phyloP scores from a whole-genome alignment of 306 rosid genomes.

The Vicia sativa region DNA sequence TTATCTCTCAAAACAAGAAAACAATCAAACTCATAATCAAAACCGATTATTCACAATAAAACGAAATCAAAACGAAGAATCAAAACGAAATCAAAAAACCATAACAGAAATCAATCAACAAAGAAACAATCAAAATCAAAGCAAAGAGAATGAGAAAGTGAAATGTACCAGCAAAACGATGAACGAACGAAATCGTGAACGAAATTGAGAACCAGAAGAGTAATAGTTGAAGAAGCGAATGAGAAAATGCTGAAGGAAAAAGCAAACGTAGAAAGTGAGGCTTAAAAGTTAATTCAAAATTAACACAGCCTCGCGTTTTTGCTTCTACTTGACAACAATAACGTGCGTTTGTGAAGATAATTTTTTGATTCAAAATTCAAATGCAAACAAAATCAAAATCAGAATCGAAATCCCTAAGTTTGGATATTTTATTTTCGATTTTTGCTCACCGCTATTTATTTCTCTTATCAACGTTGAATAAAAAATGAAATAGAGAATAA shows the following conservation, averaged over 20 bases:
- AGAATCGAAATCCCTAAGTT: conserved; percentile 43
- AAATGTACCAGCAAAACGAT: conserved; percentile 44
- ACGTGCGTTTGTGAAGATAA: conserved; percentile 7
- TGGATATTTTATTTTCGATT: neutral
- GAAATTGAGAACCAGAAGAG: conserved; percentile 19
- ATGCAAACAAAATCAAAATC: conserved; percentile 33
- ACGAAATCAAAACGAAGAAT: neutral
- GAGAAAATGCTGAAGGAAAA: conserved; percentile 33
- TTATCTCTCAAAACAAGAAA: conserved; percentile 13
- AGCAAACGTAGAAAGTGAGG: conserved; percentile 25
- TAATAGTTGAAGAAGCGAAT: conserved; percentile 25
- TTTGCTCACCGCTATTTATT: neutral
- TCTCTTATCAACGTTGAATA: conserved; percentile 20
- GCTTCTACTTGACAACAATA: conserved; percentile 59
- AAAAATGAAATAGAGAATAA: conserved; percentile 1
- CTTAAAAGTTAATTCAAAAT: conserved; percentile 40
- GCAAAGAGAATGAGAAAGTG: neutral
- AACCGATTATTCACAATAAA: conserved; percentile 16
- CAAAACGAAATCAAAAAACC: neutral
- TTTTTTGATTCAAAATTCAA: conserved; percentile 32
- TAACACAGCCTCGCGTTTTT: conserved; percentile 45
- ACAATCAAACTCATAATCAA: conserved; percentile 17
- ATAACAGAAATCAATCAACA: neutral
- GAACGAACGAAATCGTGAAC: conserved; percentile 34
- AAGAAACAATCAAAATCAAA: conserved; percentile 5